phyloP scores from a whole-genome alignment of 1,284 basidiomycete species.

The Apiotrichum gracile region DNA sequence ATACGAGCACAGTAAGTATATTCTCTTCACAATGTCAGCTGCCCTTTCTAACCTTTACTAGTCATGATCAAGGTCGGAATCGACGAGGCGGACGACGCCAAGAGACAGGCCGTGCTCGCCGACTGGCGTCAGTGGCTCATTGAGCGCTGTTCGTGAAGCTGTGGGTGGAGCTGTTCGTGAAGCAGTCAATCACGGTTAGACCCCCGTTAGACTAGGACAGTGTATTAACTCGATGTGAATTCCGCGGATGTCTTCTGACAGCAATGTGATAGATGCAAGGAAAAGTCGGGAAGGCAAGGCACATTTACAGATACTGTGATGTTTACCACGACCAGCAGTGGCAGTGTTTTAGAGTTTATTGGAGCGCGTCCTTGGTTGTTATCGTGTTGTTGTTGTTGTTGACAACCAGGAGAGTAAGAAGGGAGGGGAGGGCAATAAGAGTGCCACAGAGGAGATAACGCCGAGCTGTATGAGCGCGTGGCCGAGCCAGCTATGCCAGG shows the following conservation, averaged over 20 bases:
- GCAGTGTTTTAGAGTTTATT: neutral
- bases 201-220: no score
- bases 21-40: neutral
- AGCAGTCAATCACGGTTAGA: no score
- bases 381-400: neutral
- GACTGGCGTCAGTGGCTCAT: constrained; percentile 47
- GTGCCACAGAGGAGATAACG: neutral
- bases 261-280: no score
- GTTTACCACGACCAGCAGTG: no score
- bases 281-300: no score
- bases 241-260: no score
- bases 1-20: constrained; percentile 49
- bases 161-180: no score
- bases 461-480: no score
- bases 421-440: neutral
- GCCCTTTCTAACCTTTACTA: constrained; percentile 11
- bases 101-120: constrained; percentile 43
- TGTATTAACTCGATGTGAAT: no score
- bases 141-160: constrained; percentile 22
- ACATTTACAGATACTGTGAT: neutral
- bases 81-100: constrained; percentile 45
- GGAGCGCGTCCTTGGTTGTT: neutral
- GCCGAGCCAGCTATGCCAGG: no score
- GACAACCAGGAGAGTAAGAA: no score
- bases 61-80: constrained; percentile 47